Evolutionary conservation across 495 filamentous ascomycete species (phyloP), one percentile per base, ranked within the genome.

Genomic region (Penicillium arizonense): DNA sequence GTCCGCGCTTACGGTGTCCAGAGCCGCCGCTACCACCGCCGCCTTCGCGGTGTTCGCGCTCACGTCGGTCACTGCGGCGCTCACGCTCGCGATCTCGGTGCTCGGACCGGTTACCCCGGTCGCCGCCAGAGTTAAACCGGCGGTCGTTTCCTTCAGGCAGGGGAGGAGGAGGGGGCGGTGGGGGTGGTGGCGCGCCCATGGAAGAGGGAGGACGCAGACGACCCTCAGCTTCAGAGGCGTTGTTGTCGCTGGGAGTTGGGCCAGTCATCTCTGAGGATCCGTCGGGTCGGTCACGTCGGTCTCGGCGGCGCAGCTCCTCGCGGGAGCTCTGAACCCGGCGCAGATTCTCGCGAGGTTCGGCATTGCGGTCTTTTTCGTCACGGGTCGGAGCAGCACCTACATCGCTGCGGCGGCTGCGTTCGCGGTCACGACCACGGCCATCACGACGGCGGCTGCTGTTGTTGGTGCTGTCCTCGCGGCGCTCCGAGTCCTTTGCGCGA

Each of bases 61-160:
- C 75, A 23, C 72, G 71, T 16, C 74, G 73, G 35, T 73, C 73
- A 34, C 71, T 57, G 28, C 67, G 70, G 41, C 71, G 65, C 28
- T 74, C 68, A 37, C 72, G 72, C 11, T 71, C 71, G 14, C 73
- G 68, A 47, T 77, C 72, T 5, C 74, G 68, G 49, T 72, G 61
- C 7, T 67, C 63, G n/a, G 58, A 36, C 5, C 63, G 57, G 33
- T 47, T 51, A n/a, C 55, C 65, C 28, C 73, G 69, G 11, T 74
- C 71, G 43, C 64, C 67, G n/a, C 62, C 65, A 33, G 58, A 24
- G 33, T 65, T 57, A 64, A 68, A 73, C 41, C 72, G 71, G 33
- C 70, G 75, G 10, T 71, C 70, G 3, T 72, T 70, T 36, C 70
- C 68, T 50, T 57, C 58, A 13, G 62, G 58, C 11, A 63, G 56